A percentile compares a stretch with the other conserved stretches of the same genome.
These are phyloP conservation scores for Hirsutella thompsonii DNA, from an alignment of 2,329 filamentous ascomycete species.

Conservation along the genomic window DNA sequence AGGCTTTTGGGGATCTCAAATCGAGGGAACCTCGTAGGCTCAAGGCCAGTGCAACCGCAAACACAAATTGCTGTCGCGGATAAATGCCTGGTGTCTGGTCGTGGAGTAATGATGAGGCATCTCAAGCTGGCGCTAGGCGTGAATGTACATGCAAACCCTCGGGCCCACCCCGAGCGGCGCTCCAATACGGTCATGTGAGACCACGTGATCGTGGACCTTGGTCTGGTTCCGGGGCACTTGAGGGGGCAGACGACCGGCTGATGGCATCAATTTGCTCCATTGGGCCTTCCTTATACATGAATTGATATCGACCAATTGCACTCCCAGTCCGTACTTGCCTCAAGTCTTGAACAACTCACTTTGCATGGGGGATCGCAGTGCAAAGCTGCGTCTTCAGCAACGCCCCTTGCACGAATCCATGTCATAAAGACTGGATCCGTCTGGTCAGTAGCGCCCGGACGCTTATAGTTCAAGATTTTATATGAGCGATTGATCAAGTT, in stretches of 20 bases:
- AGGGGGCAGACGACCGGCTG: constrained; percentile 11
- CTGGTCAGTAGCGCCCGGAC: constrained; percentile 6
- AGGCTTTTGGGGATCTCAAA: too few relatives aligned
- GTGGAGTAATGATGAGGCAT: too few relatives aligned
- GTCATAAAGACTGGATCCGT: constrained; percentile 3
- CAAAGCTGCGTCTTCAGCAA: not conserved
- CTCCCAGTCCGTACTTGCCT: constrained; percentile 1
- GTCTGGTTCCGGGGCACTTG: constrained; percentile 1
- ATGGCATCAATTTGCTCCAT: constrained; percentile 11
- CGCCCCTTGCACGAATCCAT: constrained; percentile 1
- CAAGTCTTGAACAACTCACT: constrained; percentile 1
- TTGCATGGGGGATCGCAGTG: constrained; percentile 3
- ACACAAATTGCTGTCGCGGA: too few relatives aligned
- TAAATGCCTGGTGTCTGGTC: too few relatives aligned
- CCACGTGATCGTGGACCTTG: constrained; percentile 11
- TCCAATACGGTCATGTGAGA: constrained; percentile 4
- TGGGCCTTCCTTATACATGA: constrained; percentile 8
- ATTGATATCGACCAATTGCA: constrained; percentile 8
- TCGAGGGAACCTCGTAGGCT: too few relatives aligned
- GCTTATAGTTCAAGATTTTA: constrained; percentile 6
- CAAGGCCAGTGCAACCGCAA: too few relatives aligned
- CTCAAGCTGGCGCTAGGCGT: too few relatives aligned
- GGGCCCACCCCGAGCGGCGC: not conserved
- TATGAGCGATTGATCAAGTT: constrained; percentile 1
- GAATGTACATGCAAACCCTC: too few relatives aligned